phyloP scores from a whole-genome alignment of 768 basidiomycete species.

The Suillus cothurnatus region DNA sequence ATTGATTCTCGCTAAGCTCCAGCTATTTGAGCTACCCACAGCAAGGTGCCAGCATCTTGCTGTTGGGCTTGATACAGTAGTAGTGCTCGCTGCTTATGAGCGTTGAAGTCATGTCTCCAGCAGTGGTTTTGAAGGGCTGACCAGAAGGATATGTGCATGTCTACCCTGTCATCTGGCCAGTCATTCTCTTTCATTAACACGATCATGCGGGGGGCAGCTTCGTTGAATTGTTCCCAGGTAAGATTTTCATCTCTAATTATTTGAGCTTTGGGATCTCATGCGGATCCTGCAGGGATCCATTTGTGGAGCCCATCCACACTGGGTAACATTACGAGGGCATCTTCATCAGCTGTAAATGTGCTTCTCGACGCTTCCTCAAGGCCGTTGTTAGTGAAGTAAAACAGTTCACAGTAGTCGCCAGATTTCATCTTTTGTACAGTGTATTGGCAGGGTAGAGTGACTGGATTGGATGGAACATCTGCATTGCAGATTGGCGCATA shows the following conservation, averaged over 20 bases:
- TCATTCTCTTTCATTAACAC: no score
- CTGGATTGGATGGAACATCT: background rate
- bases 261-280: background rate
- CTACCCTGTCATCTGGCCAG: conserved; percentile 10
- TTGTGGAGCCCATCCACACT: no score
- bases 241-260: no score
- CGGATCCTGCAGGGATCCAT: background rate
- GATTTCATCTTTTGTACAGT: background rate
- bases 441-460: background rate
- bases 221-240: no score
- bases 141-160: conserved; percentile 19
- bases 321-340: background rate
- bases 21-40: background rate
- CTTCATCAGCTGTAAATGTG: background rate
- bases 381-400: conserved; percentile 10
- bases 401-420: background rate
- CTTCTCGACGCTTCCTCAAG: background rate
- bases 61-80: conserved; percentile 20
- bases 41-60: conserved; percentile 9
- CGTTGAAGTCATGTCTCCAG: background rate
- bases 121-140: conserved; percentile 7
- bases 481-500: background rate
- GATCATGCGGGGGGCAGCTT: no score
- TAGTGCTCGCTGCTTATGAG: conserved; percentile 8
- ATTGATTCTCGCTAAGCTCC: conserved; percentile 4